Evolutionary conservation across 139 green algal species (phyloP).

Genomic region (Nannochloris sp.): DNA sequence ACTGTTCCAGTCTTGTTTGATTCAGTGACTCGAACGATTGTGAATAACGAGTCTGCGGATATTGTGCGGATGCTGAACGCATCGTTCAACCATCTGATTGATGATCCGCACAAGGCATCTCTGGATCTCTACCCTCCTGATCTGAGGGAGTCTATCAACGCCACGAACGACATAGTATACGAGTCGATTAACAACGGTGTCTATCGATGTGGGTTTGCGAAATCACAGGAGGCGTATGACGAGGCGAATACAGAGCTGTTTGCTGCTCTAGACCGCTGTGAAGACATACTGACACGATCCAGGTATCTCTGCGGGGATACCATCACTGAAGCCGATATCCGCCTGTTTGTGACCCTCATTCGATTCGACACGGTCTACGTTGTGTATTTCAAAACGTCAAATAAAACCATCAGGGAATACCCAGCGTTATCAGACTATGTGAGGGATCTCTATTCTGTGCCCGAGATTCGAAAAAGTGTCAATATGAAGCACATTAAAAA

Average conservation of each 20-base stretch:
- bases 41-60: conserved; percentile 93
- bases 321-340: conserved; percentile 90
- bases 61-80: conserved; percentile 91
- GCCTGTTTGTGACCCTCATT: conserved; percentile 84
- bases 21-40: conserved; percentile 79
- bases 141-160: conserved; percentile 60
- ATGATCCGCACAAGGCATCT: conserved; percentile 26
- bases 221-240: conserved; percentile 45
- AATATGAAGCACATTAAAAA: conserved; percentile 89
- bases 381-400: conserved; percentile 94
- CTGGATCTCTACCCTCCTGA: conserved; percentile 75
- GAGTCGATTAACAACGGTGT: conserved; percentile 93
- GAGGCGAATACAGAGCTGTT: conserved; percentile 59
- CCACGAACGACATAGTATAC: conserved; percentile 80
- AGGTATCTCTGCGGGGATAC: conserved; percentile 72
- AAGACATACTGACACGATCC: conserved; percentile 67
- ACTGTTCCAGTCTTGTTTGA: conserved; percentile 89
- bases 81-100: conserved; percentile 72
- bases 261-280: conserved; percentile 57
- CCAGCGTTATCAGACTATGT: conserved; percentile 62
- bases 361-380: conserved; percentile 56
- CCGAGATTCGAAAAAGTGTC: conserved; percentile 47
- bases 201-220: conserved; percentile 90
- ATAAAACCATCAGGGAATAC: conserved; percentile 39
- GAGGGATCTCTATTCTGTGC: conserved; percentile 69